Conservation (phyloP, 176 grass and related monocot genomes). For the Zea luxurians region DNA sequence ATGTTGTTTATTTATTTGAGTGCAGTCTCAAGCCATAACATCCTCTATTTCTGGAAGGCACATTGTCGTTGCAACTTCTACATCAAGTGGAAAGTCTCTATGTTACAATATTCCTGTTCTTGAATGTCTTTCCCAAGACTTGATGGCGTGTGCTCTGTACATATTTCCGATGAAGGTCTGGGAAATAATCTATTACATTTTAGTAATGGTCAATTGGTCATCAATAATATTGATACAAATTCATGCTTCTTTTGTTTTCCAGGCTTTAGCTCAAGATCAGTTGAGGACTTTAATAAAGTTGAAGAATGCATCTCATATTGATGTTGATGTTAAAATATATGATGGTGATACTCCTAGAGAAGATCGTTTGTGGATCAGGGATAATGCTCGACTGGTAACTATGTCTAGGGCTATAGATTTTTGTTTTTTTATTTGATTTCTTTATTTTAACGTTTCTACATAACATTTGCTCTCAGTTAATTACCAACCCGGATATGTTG, state of each 20-base stretch:
- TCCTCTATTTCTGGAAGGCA: slow-evolving; percentile 72
- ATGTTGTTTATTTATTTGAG: slow-evolving; percentile 29
- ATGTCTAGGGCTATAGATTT: slow-evolving; percentile 24
- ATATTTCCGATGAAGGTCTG: slow-evolving; percentile 96
- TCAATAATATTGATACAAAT: neutral
- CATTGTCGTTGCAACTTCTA: slow-evolving; percentile 81
- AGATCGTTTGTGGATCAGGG: slow-evolving; percentile 72
- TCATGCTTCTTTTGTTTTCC: slow-evolving; percentile 33
- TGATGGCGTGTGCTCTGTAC: slow-evolving; percentile 71
- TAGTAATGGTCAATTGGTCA: slow-evolving; percentile 34
- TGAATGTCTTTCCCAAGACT: slow-evolving; percentile 68
- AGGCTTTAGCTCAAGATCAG: slow-evolving; percentile 99
- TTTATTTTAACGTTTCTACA: neutral
- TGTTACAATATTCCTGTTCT: slow-evolving; percentile 95
- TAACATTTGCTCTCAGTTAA: slow-evolving; percentile 58
- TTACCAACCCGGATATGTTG: slow-evolving; percentile 99
- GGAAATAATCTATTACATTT: slow-evolving; percentile 25
- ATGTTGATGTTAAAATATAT: slow-evolving; percentile 76
- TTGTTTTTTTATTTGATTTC: slow-evolving; percentile 10
- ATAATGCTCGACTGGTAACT: slow-evolving; percentile 77
- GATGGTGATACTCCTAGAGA: slow-evolving; percentile 89
- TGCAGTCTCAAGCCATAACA: slow-evolving; percentile 74
- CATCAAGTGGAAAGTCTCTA: slow-evolving; percentile 95
- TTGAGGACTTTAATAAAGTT: slow-evolving; percentile 72
- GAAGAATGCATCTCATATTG: slow-evolving; percentile 57